phyloP scores from a whole-genome alignment of 352 stramenopile species.

The Sclerospora graminicola region DNA sequence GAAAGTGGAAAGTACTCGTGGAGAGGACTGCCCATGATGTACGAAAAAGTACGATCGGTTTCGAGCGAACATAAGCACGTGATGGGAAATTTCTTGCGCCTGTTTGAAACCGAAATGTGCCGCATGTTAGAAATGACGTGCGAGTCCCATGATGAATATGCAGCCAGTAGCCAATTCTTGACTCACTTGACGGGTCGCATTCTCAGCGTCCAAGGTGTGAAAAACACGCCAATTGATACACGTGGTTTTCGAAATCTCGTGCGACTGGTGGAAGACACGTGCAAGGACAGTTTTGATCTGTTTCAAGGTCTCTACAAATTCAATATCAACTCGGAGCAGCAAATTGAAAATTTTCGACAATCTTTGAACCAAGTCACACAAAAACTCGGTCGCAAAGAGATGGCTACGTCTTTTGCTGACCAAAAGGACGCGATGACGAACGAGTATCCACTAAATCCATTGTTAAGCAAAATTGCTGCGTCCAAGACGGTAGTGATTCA shows the following conservation, averaged over 20 bases:
- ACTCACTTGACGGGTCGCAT: conserved; percentile 96
- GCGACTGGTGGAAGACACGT: conserved; percentile 93
- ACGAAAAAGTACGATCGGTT: conserved; percentile 87
- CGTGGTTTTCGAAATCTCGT: conserved; percentile 96
- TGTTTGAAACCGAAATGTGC: conserved; percentile 95
- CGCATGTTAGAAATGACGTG: conserved; percentile 95
- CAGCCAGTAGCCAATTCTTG: conserved; percentile 96
- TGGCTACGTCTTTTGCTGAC: neutral
- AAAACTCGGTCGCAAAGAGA: conserved; percentile 20
- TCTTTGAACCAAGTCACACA: conserved; percentile 45
- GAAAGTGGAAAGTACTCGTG: conserved; percentile 93
- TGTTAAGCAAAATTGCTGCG: conserved; percentile 77
- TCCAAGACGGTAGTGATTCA: conserved; percentile 93
- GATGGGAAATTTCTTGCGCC: conserved; percentile 89
- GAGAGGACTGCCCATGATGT: conserved; percentile 93
- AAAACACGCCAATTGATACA: conserved; percentile 92
- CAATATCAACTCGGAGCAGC: conserved; percentile 86
- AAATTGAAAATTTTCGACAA: conserved; percentile 70
- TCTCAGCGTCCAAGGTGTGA: conserved; percentile 82
- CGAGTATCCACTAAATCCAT: conserved; percentile 62
- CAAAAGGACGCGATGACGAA: conserved; percentile 23
- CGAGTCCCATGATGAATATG: conserved; percentile 93
- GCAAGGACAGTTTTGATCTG: conserved; percentile 95
- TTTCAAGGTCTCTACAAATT: conserved; percentile 98
- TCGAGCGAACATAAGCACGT: conserved; percentile 38